These are phyloP conservation scores for Tritrichomonas musculus DNA, from an alignment of 208 protist species.

Conservation along the genomic window DNA sequence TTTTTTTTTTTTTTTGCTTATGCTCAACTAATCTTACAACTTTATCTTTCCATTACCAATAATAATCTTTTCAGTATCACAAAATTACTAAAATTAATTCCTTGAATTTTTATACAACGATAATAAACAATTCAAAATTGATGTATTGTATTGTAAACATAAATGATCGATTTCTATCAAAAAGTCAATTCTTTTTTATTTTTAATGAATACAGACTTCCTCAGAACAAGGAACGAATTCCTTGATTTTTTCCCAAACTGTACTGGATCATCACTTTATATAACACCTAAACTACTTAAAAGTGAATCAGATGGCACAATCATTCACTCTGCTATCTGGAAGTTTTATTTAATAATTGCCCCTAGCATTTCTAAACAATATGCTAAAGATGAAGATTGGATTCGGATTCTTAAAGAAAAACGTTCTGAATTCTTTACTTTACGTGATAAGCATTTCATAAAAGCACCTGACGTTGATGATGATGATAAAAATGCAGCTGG, in stretches of 20 bases:
- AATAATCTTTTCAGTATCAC: no score
- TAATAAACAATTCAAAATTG: no score
- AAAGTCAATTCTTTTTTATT: no score
- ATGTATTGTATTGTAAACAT: no score
- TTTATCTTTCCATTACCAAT: no score
- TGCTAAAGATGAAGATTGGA: not conserved
- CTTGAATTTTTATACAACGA: no score
- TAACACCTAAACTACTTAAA: not conserved
- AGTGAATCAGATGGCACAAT: not conserved
- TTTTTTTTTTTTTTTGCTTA: no score
- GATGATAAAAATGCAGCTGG: not conserved
- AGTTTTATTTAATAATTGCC: not conserved
- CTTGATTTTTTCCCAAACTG: not conserved
- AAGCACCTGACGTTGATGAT: not conserved
- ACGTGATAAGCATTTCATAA: not conserved
- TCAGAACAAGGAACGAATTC: not conserved
- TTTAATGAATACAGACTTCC: no score
- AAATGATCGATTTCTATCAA: no score
- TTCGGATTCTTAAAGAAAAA: not conserved
- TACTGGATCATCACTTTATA: not conserved
- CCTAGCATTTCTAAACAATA: not conserved
- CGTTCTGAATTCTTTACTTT: not conserved
- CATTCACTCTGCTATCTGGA: slow-evolving; percentile 1
- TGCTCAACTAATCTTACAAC: no score
- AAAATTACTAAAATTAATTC: no score